Percentiles rank a stretch among this genome's conserved stretches.
phyloP scores from a whole-genome alignment of 2,329 filamentous ascomycete species.

The Akanthomyces lecanii region DNA sequence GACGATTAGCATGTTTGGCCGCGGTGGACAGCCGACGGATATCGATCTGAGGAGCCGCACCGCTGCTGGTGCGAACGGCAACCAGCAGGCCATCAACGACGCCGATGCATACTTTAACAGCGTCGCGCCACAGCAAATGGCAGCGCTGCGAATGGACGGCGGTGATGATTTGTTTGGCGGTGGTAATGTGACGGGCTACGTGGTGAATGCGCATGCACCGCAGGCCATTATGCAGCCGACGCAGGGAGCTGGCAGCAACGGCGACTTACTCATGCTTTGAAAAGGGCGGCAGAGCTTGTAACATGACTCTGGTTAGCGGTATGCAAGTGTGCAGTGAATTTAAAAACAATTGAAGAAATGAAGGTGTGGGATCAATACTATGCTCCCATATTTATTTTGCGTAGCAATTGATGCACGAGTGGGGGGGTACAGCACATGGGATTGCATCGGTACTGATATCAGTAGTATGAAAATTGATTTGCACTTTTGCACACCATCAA shows the following conservation, averaged over 20 bases:
- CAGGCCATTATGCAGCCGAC: slow-evolving; percentile 71
- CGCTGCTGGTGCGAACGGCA: slow-evolving; percentile 28
- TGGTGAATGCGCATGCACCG: slow-evolving; percentile 78
- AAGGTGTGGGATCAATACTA: neutral
- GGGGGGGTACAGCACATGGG: neutral
- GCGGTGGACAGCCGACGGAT: slow-evolving; percentile 47
- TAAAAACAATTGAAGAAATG: neutral
- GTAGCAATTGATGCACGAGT: neutral
- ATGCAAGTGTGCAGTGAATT: neutral
- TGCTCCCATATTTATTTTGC: neutral
- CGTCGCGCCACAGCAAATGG: slow-evolving; percentile 70
- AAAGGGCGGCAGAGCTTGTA: neutral
- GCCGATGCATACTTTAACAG: slow-evolving; percentile 88
- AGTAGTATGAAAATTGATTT: neutral
- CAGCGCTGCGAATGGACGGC: slow-evolving; percentile 62
- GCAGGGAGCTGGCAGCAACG: slow-evolving; percentile 60
- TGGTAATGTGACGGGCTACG: slow-evolving; percentile 53
- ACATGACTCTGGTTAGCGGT: neutral
- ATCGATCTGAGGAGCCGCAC: slow-evolving; percentile 41
- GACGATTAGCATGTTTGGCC: slow-evolving; percentile 55
- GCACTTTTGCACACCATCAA: neutral
- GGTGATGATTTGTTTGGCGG: slow-evolving; percentile 61
- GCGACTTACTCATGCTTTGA: slow-evolving; percentile 66
- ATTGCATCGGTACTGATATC: neutral
- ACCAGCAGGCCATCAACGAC: slow-evolving; percentile 72